Base-by-base conservation (phyloP, 768 basidiomycete species). In the Hypsizygus marmoreus region DNA sequence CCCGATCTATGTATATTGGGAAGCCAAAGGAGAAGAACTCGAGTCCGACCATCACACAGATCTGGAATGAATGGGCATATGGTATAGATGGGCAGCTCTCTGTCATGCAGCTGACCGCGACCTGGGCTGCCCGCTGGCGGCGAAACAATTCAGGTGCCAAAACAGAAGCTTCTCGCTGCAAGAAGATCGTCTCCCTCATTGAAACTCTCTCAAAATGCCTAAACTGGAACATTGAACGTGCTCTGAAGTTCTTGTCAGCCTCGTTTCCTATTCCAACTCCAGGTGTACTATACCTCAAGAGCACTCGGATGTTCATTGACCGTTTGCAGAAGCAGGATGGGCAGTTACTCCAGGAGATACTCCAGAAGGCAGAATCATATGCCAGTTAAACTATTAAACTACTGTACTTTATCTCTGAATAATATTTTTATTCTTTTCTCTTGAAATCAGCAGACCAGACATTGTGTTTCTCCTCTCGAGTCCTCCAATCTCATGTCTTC, bases 81-180 rank as follows among this genome's bases (percentile, higher is more conserved):
- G 63, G 67, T 6, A 14, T 67, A n/a, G 54, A 65, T 30, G 63
- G 63, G 0, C 28, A 42, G n/a, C 48, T 68, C 2, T 60, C 57
- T 1, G 37, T 58, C 26, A 25, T 40, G 6, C 41, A 58, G 30
- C 41, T 59, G 8, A 45, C 32, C 10, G 23, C 24, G 11, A 36
- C 13, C 16, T 43, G 47, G 49, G 24, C 23, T 7, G 64, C 64
- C 3, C 36, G 51, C 9, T 67, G 66, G 64, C 45, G 50, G 22
- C 37, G 56, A 2, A 60, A 64, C 43, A 51, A 55, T 12, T 30
- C 40, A 11, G 43, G 25, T 6, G 38, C 50, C 16, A 63, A 59
- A 40, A 61, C 61, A 1, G 55, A 65, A 39, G 40, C 51, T 11
- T 44, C 55, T 3, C 50, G 60, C 7, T 49, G 56, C 23, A 55